A percentile compares a stretch with the other conserved stretches of the same genome.
Evolutionary conservation across 768 basidiomycete genomes (phyloP).

Genomic region (Serendipita sp.): DNA sequence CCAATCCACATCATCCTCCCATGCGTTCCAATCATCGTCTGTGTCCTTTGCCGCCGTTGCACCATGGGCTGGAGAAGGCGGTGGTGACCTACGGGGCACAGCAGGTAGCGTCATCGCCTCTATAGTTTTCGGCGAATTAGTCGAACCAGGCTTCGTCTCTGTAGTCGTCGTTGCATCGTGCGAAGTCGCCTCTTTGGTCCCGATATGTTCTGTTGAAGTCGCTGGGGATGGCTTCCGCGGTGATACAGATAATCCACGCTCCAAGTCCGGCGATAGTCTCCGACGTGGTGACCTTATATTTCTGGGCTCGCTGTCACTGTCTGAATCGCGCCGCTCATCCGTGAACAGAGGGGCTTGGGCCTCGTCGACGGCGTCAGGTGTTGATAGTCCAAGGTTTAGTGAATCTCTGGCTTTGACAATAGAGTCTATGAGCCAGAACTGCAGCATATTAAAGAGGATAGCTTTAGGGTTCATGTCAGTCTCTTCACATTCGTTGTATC

Average conservation of each 20-base stretch:
- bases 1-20: slow-evolving; percentile 4
- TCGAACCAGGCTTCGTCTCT: neutral
- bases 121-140: neutral
- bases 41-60: neutral
- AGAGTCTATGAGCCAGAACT: slow-evolving; percentile 92
- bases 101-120: slow-evolving; percentile 2
- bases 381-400: slow-evolving; percentile 2
- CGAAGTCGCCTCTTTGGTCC: slow-evolving; percentile 5
- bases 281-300: neutral
- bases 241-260: neutral
- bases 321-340: slow-evolving; percentile 5
- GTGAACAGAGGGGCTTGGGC: slow-evolving; percentile 6
- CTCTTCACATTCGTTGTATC: neutral
- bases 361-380: slow-evolving; percentile 6
- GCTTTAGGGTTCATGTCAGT: neutral
- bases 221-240: neutral
- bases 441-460: slow-evolving; percentile 70
- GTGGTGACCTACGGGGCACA: slow-evolving; percentile 9
- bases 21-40: neutral
- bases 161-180: neutral
- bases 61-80: slow-evolving; percentile 9
- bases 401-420: slow-evolving; percentile 52
- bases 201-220: neutral
- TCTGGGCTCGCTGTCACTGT: slow-evolving; percentile 9
- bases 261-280: neutral